Base-by-base conservation (phyloP, 371 early-diverging fungal genomes). In the Mortierella sp. region DNA sequence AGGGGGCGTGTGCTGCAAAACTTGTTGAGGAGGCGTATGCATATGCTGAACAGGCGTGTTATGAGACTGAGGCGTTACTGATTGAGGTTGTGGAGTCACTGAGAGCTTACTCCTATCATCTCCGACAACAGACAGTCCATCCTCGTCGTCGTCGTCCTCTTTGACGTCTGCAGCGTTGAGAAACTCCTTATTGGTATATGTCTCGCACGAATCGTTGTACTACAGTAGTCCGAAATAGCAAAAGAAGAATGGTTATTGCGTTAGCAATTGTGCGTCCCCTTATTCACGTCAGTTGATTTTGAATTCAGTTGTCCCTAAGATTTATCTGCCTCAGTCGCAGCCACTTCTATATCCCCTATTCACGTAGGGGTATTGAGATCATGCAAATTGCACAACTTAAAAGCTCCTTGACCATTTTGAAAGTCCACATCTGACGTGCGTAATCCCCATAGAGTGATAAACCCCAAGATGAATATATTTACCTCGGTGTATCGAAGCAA, bases 401-500 rank as follows among this genome's bases (percentile, higher is more conserved):
- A 49, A 49, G 28, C 28, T 53, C 53, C 53, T 28, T 26, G 12
- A 15, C 23, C 53, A 53, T 4, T 23, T 9, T 40, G 40, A 9
- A 7, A 28, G 53, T 23, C 7, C 53, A 28, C 53, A 28, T 19
- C 28, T 45, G n/a, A n/a, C 19, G 6, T 22, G 45, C 22, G 45
- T 45, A 45, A 45, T 45, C 17, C 19, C 13, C 45, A n/a, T 59
- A 28, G 22, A 59, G 23, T 23, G 23, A 31, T 10, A 37, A 37
- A 37, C 4, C 4, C 7, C 4, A 37, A n/a, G 37, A 59, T 12
- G 12, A 6, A 6, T 32, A 42, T 61, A 26, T 9, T 68, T 86
- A 89, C 89, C 86, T 97, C 96, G 1, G 97, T 96, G 84, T 98
- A 98, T 70, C 93, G 90, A 88, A 97, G 88, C 63, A 98, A 76